Evolutionary conservation across 805 yeast species (phyloP), one percentile per base, ranked within the genome.

Genomic region (Metschnikowia vanudenii): DNA sequence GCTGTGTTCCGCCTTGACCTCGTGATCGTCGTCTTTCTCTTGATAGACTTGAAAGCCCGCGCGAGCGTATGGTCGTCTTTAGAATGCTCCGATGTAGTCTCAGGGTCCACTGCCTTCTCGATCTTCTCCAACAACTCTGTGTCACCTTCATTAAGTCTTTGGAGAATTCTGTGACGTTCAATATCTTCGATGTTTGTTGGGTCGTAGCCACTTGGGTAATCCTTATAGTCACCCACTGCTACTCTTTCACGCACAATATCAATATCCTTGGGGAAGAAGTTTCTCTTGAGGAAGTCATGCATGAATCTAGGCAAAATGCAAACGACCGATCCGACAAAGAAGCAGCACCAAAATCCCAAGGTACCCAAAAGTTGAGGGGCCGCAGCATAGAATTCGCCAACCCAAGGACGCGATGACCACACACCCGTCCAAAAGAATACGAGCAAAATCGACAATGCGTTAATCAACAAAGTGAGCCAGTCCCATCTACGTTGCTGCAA

Each of bases 391-490:
- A 82, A 83, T 56, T 81, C 86, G 10, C 71, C 73, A 8, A 87
- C 75, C 46, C 69, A 64, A 2, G 66, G 51, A 22, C 76, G 63
- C 3, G 80, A 65, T 26, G 89, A 78, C 84, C 91, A 87, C 18
- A 82, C 78, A n/a, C 92, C 91, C 3, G 88, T 79, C 95, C 95
- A 87, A 60, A 81, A 78, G 55, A 76, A 84, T 14, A 85, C 72
- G 36, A 85, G 54, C 50, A 83, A 60, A 43, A 74, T 73, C 12
- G 89, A 82, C 38, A 88, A 59, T 1, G 75, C 66, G 46, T 71
- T 67, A 50, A 84, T 74, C 19, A 81, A 58, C 22, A 76, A 42
- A 16, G 86, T 73, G 19, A 87, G 59, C 83, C 85, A 81, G 65
- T 87, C 95, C 95, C 95, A 88, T 53, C 90, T 68, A 51, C 74